Conservation (phyloP, 1,284 basidiomycete species). For the Melampsora americana region DNA sequence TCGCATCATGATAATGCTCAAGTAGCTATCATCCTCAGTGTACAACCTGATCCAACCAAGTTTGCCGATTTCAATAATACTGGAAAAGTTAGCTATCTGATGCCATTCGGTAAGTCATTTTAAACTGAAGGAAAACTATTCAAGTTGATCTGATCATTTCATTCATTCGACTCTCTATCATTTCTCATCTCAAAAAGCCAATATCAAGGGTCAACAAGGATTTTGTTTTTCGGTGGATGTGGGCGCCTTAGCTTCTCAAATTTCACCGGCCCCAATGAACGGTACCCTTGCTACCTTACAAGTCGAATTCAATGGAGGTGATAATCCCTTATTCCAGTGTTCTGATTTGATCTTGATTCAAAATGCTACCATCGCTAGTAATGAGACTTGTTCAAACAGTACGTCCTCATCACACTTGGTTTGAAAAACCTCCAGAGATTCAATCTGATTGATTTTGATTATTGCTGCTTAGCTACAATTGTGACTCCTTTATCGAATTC, state of each 20-base stretch:
- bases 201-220: slow-evolving; percentile 43
- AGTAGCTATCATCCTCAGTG: slow-evolving; percentile 64
- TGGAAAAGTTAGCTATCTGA: slow-evolving; percentile 46
- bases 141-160: background rate
- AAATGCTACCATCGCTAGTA: slow-evolving; percentile 57
- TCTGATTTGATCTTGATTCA: slow-evolving; percentile 67
- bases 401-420: background rate
- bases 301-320: slow-evolving; percentile 38
- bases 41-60: slow-evolving; percentile 60
- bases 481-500: too few relatives aligned
- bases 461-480: too few relatives aligned
- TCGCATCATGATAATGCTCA: slow-evolving; percentile 62
- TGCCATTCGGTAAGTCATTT: slow-evolving; percentile 31
- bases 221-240: slow-evolving; percentile 47
- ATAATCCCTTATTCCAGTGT: slow-evolving; percentile 58
- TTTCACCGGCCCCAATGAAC: slow-evolving; percentile 16
- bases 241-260: slow-evolving; percentile 21
- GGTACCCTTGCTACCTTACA: background rate
- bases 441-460: too few relatives aligned
- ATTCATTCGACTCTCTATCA: background rate
- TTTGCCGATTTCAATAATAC: slow-evolving; percentile 64
- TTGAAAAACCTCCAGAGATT: too few relatives aligned
- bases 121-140: slow-evolving; percentile 48
- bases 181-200: background rate
- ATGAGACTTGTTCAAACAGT: slow-evolving; percentile 58